phyloP scores from a whole-genome alignment of 1,284 basidiomycete species.

The Pascua guehoae region DNA sequence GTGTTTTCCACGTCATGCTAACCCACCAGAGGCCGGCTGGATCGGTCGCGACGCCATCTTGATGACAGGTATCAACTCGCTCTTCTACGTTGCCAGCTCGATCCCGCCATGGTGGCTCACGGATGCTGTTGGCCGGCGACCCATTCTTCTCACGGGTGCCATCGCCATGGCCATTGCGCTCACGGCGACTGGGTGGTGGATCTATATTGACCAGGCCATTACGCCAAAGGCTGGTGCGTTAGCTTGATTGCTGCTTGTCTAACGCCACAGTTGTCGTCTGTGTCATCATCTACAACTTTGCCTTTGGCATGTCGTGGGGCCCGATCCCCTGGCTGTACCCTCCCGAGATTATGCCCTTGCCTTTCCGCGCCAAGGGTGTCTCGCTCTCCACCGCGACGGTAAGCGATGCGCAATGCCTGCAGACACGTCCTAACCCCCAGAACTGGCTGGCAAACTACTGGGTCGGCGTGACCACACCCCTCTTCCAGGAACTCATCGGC shows the following conservation, averaged over 20 bases:
- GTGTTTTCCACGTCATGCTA: conserved; percentile 6
- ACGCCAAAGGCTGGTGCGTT: conserved; percentile 66
- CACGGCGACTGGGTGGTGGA: conserved; percentile 53
- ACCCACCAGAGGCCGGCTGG: conserved; percentile 82
- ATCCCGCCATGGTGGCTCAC: conserved; percentile 93
- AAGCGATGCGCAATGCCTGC: conserved; percentile 13
- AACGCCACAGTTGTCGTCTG: conserved; percentile 67
- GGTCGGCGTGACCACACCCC: conserved; percentile 84
- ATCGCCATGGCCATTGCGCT: conserved; percentile 53
- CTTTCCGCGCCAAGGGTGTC: conserved; percentile 88
- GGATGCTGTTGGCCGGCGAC: conserved; percentile 83
- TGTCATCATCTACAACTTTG: conserved; percentile 90
- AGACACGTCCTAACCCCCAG: conserved; percentile 15
- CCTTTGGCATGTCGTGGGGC: conserved; percentile 65
- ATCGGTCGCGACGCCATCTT: conserved; percentile 92
- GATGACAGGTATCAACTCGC: conserved; percentile 93
- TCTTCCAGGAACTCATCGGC: conserved; percentile 80
- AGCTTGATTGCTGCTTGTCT: conserved; percentile 15
- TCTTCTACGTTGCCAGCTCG: conserved; percentile 80
- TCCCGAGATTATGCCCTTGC: conserved; percentile 88
- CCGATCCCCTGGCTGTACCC: conserved; percentile 68
- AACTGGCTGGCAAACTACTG: conserved; percentile 64
- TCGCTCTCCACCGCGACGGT: conserved; percentile 80
- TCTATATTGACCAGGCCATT: conserved; percentile 81
- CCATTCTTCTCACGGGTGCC: conserved; percentile 89